These are phyloP conservation scores for Penicillium argentinense DNA, from an alignment of 495 filamentous ascomycete species.

Conservation along the genomic window DNA sequence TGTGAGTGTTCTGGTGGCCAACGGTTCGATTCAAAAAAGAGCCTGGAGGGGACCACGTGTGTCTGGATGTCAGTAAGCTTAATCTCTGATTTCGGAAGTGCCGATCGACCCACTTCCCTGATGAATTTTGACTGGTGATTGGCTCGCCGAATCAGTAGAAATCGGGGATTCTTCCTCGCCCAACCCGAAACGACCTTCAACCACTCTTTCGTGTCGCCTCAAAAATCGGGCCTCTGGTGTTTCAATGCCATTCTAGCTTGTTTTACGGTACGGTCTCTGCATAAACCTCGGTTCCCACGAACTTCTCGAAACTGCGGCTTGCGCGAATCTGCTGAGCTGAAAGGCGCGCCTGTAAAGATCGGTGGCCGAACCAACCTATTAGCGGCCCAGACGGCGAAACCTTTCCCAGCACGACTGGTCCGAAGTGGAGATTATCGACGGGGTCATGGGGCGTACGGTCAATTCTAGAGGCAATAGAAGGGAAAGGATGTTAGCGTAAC, in stretches of 20 bases:
- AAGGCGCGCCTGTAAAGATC: not conserved
- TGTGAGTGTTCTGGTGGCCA: no score
- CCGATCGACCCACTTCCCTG: slow-evolving; percentile 1
- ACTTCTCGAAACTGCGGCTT: not conserved
- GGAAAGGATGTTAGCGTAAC: slow-evolving; percentile 12
- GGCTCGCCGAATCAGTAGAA: not conserved
- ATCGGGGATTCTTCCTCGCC: not conserved
- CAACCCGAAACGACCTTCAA: not conserved
- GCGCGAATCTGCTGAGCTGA: not conserved
- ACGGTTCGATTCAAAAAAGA: no score
- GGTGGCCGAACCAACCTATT: not conserved
- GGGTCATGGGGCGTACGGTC: not conserved
- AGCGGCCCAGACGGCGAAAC: not conserved
- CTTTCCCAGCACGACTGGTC: not conserved
- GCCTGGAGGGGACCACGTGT: no score
- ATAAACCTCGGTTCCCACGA: not conserved
- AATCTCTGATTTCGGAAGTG: not conserved
- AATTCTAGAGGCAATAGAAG: not conserved
- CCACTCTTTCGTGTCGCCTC: slow-evolving; percentile 1
- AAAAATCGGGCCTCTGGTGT: not conserved
- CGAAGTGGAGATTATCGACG: not conserved
- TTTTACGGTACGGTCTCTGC: not conserved
- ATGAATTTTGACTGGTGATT: not conserved
- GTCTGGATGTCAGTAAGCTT: not conserved
- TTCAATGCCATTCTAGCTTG: not conserved